Percentiles rank a stretch among this genome's conserved stretches.
Conservation (phyloP, 2,329 filamentous ascomycete species). For the Botrytis tulipae region DNA sequence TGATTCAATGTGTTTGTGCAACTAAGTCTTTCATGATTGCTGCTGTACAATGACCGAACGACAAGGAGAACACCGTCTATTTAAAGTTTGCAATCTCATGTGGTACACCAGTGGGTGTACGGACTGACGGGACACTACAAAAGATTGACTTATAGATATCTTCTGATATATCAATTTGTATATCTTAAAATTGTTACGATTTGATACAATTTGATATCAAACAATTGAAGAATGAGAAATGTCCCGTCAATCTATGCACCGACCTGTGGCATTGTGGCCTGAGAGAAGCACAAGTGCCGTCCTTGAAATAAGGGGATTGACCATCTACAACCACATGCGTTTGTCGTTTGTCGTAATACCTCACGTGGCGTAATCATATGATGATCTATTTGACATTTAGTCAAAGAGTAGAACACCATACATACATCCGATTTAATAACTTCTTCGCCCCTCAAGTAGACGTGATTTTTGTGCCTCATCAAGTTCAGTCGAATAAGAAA, state of each 20-base stretch:
- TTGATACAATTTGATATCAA: too few species aligned
- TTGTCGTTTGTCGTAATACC: background rate
- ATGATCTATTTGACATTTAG: background rate
- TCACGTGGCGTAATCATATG: background rate
- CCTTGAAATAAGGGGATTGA: too few species aligned
- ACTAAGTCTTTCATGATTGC: background rate
- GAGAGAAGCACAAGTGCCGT: too few species aligned
- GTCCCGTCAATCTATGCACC: too few species aligned
- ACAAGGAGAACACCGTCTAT: accelerated
- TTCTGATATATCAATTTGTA: too few species aligned
- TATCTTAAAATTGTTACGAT: too few species aligned
- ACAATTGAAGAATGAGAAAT: too few species aligned
- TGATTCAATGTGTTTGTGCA: background rate
- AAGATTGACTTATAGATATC: too few species aligned
- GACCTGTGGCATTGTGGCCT: too few species aligned
- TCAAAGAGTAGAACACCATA: background rate
- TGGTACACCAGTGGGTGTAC: too few species aligned
- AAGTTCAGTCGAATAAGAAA: background rate
- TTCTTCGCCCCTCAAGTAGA: background rate
- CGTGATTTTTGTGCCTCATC: background rate
- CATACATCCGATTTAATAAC: background rate
- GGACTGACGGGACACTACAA: too few species aligned
- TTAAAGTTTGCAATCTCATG: background rate
- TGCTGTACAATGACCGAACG: background rate
- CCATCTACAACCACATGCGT: background rate